These are phyloP conservation scores for Ramalina intermedia DNA, from an alignment of 495 filamentous ascomycete species.

Conservation along the genomic window DNA sequence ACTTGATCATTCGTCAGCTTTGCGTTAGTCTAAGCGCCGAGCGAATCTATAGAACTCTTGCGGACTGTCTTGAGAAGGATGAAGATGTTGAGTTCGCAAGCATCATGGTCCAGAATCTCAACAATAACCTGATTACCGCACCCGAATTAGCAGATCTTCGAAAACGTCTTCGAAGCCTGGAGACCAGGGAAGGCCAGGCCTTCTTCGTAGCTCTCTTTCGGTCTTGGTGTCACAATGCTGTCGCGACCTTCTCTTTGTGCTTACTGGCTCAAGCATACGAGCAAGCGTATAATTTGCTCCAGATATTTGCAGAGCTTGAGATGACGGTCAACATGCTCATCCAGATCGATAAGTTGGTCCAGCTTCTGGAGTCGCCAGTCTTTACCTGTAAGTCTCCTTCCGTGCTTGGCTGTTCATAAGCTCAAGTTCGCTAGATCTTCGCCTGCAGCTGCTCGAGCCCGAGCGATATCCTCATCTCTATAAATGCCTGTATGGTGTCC, in stretches of 20 bases:
- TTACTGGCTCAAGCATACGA: constrained; percentile 96
- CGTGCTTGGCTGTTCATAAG: background rate
- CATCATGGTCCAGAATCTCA: constrained; percentile 98
- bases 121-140: constrained; percentile 97
- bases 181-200: constrained; percentile 83
- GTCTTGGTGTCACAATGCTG: constrained; percentile 97
- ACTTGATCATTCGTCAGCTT: constrained; percentile 89
- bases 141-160: constrained; percentile 84
- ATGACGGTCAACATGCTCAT: constrained; percentile 99
- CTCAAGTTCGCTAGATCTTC: constrained; percentile 48
- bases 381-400: constrained; percentile 62
- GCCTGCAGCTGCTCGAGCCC: constrained; percentile 93
- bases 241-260: constrained; percentile 92
- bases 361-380: constrained; percentile 92
- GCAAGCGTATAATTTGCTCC: constrained; percentile 90
- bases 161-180: constrained; percentile 78
- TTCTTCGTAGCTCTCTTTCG: constrained; percentile 92
- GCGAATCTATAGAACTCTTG: constrained; percentile 88
- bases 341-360: constrained; percentile 97
- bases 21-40: constrained; percentile 87
- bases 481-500: constrained; percentile 92
- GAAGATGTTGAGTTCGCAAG: constrained; percentile 97
- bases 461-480: constrained; percentile 93
- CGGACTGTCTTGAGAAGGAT: constrained; percentile 94
- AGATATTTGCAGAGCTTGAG: constrained; percentile 95